These are phyloP conservation scores for Salvia sclarea DNA, from an alignment of 305 asterid species.

Conservation along the genomic window DNA sequence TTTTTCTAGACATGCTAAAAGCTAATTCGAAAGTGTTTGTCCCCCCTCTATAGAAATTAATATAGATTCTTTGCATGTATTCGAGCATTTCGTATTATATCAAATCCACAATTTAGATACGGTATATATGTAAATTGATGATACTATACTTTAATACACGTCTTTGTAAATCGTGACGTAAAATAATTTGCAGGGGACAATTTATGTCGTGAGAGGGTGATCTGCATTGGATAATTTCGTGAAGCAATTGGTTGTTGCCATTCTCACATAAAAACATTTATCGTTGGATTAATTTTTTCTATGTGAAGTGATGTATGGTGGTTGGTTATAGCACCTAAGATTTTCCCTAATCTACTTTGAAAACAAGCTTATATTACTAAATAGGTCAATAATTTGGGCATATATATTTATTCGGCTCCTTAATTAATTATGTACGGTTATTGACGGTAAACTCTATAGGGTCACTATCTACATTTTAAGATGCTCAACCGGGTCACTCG, in stretches of 20 bases:
- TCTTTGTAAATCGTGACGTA: too few relatives aligned
- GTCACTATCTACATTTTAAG: background rate
- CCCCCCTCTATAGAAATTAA: background rate
- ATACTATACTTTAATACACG: too few relatives aligned
- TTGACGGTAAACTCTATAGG: background rate
- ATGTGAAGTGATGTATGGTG: background rate
- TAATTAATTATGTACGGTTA: background rate
- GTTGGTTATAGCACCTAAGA: conserved; percentile 7
- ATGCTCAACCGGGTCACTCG: background rate
- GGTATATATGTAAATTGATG: background rate
- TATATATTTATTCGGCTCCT: conserved; percentile 5
- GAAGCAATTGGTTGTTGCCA: background rate
- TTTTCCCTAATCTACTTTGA: conserved; percentile 1
- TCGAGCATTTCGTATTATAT: background rate
- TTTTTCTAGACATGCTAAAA: background rate
- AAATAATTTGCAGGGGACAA: too few relatives aligned
- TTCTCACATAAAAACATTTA: background rate
- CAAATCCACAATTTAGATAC: too few relatives aligned
- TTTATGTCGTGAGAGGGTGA: background rate
- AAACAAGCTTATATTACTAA: background rate
- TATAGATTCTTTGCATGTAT: background rate
- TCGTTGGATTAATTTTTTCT: background rate
- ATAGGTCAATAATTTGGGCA: background rate
- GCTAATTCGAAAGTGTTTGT: too few relatives aligned
- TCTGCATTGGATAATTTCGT: background rate